Conservation (phyloP, 371 early-diverging fungal species). For the Chytridiales sp. region DNA sequence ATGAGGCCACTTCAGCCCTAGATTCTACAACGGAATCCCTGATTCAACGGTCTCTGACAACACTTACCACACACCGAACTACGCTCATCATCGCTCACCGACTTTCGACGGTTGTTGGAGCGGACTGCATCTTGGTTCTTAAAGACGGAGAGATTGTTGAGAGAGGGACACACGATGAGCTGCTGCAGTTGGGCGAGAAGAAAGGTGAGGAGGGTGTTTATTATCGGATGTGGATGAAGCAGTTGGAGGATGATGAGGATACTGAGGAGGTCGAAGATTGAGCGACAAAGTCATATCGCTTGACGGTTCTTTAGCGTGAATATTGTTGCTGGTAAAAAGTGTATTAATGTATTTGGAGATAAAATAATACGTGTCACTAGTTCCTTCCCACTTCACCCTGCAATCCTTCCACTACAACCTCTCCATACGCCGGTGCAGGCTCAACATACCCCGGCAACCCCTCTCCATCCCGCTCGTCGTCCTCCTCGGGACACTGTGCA, state of each 20-base stretch:
- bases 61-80: conserved; percentile 38
- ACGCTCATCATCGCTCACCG: conserved; percentile 80
- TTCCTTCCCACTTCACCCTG: too few species aligned
- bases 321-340: too few species aligned
- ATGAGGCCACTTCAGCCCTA: conserved; percentile 82
- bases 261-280: neutral
- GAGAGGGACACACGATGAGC: conserved; percentile 70
- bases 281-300: too few species aligned
- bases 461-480: too few species aligned
- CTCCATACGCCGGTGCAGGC: too few species aligned
- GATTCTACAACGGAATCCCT: conserved; percentile 87
- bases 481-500: too few species aligned
- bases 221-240: conserved; percentile 87
- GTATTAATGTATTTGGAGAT: too few species aligned
- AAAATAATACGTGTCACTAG: too few species aligned
- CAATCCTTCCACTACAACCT: too few species aligned
- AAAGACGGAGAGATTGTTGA: conserved; percentile 75
- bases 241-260: conserved; percentile 66
- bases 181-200: conserved; percentile 55
- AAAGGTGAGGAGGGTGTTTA: conserved; percentile 48
- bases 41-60: conserved; percentile 72
- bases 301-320: too few species aligned
- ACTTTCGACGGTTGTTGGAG: conserved; percentile 79
- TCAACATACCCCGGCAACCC: too few species aligned
- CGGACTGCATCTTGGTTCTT: conserved; percentile 83